Base-by-base conservation (phyloP, 169 alveolate species). In the Fabrea salina region DNA sequence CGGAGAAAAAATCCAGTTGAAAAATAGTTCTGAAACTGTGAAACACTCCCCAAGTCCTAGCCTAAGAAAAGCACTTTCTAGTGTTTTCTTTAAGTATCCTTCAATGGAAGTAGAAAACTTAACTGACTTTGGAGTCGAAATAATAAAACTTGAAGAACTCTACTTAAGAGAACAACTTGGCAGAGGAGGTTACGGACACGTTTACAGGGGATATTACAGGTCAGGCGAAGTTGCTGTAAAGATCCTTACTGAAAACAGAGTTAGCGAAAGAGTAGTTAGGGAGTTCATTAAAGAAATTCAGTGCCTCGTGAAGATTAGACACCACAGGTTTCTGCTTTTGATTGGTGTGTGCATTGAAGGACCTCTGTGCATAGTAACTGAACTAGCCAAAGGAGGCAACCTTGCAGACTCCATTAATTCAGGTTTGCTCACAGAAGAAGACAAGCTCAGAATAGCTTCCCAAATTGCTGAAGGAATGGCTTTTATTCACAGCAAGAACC, bases 101-200 rank as follows among this genome's bases (percentile, higher is more conserved):
- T 56, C 35, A 56, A 3, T 67, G 22, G 16, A 19, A 41, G 41
- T 67, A n/a, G 16, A 40, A 43, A 44, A 44, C 16, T 16, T 44
- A 11, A 44, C 8, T 8, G 56, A 67, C 2, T 43, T 41, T 4
- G 78, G 78, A 13, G 78, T 67, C 0, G 78, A 67, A 4, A n/a
- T 56, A 13, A 70, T 80, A 7, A 80, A 70, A 8, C 56, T 30
- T 67, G 19, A 80, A 6, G 86, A 80, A 35, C 19, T 80, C 7
- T 41, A 32, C 7, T 30, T 44, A 30, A 77, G 82, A 22, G 39
- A 77, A 37, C 37, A 57, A 27, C 77, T 91, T n/a, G 95, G 93
- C 19, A 75, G 77, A n/a, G 95, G 95, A 32, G 91, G 92, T 25
- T 91, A 91, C 66, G 95, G 95, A 51, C 84, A 86, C 4, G 95